Evolutionary conservation across 257 asterid genomes (phyloP).

Genomic region (Galeopsis tetrahit): DNA sequence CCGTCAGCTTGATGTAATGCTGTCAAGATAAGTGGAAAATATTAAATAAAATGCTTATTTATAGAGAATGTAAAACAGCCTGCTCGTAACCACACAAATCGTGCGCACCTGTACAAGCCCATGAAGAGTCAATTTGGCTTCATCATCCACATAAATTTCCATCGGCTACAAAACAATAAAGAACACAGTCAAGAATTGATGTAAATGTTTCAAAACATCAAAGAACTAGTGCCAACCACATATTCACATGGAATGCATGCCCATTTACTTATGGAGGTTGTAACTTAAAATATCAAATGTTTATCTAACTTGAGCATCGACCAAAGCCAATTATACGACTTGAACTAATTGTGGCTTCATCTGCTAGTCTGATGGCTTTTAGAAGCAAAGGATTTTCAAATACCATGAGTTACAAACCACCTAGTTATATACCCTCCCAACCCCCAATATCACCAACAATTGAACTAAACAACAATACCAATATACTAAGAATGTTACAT

Average conservation of each 20-base stretch:
- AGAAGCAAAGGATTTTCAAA: background rate
- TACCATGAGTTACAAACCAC: background rate
- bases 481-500: background rate
- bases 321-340: background rate
- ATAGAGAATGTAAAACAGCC: background rate
- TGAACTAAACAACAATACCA: background rate
- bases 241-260: background rate
- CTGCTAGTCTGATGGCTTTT: background rate
- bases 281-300: background rate
- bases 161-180: constrained; percentile 66
- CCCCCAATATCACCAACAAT: constrained; percentile 5
- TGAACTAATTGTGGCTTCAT: background rate
- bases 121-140: constrained; percentile 84
- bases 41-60: background rate
- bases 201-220: constrained; percentile 27
- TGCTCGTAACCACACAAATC: background rate
- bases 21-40: constrained; percentile 34
- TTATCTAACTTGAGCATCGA: background rate
- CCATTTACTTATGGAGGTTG: constrained; percentile 2
- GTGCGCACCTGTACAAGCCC: constrained; percentile 77
- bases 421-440: background rate
- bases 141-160: constrained; percentile 90
- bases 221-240: constrained; percentile 16
- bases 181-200: constrained; percentile 45
- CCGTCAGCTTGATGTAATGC: constrained; percentile 83